Evolutionary conservation across 192 early-diverging fungal species (phyloP), one percentile per base, ranked within the genome.

Genomic region (Helicostylum pulchrum): DNA sequence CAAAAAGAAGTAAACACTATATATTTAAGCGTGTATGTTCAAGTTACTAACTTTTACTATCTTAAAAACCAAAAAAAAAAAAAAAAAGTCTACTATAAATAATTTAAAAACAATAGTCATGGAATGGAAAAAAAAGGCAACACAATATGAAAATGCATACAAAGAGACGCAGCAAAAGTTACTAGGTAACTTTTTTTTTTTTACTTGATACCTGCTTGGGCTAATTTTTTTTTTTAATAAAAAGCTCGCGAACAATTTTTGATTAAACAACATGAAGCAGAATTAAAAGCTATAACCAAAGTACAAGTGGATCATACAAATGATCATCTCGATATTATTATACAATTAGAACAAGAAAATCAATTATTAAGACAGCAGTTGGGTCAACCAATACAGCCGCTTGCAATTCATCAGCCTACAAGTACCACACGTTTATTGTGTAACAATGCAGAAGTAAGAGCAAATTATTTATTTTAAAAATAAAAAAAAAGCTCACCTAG

Each of bases 1-100:
- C 54, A 56, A 56, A 56, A 34, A 56, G 54, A 56, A 34, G 54
- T 56, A 56, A n/a, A n/a, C n/a, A n/a, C n/a, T n/a, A n/a, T n/a
- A n/a, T n/a, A n/a, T n/a, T n/a, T n/a, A n/a, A n/a, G n/a, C n/a
- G n/a, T n/a, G n/a, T n/a, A n/a, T n/a, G n/a, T n/a, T n/a, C n/a
- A n/a, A n/a, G n/a, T n/a, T n/a, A n/a, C n/a, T n/a, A n/a, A n/a
- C n/a, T n/a, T n/a, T n/a, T n/a, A n/a, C n/a, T n/a, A n/a, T n/a
- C n/a, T n/a, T n/a, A n/a, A n/a, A n/a, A n/a, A n/a, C n/a, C n/a
- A n/a, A n/a, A n/a, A n/a, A 55, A 17, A 17, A 2, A 55, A 55
- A 53, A 32, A 12, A 1, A 11, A 7, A 55, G 53, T 55, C 53
- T 17, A 55, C 53, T 55, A 55, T 55, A 17, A 55, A 36, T 36